Percentiles rank a stretch among this genome's conserved stretches.
These are phyloP conservation scores for Elongisporangium prolatum DNA, from an alignment of 352 stramenopile species.

Conservation along the genomic window DNA sequence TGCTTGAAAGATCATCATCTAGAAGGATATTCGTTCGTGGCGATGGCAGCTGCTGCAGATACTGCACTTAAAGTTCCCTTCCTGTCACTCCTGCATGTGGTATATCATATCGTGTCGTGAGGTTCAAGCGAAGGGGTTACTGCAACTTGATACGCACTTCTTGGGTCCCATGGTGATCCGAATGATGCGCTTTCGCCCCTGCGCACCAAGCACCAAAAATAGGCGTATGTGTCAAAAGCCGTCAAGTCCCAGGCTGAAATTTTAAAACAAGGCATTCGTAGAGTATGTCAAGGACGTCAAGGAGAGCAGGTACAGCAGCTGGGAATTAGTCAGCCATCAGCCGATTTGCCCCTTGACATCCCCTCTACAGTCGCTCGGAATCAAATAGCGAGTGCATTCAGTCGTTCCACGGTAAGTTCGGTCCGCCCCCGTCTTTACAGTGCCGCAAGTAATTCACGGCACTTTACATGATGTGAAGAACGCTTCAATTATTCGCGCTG, in stretches of 20 bases:
- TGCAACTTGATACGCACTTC: no score
- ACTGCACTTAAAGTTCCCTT: conserved; percentile 10
- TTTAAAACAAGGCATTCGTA: background rate
- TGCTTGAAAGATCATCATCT: background rate
- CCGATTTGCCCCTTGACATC: background rate
- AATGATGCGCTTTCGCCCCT: background rate
- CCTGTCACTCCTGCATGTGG: conserved; percentile 15
- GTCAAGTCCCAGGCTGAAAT: background rate
- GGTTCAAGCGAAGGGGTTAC: no score
- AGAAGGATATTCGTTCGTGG: conserved; percentile 72
- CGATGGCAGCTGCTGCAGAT: conserved; percentile 43
- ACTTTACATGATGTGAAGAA: background rate
- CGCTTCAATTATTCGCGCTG: background rate
- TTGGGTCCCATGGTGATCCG: background rate
- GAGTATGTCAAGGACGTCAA: background rate
- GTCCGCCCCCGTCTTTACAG: background rate
- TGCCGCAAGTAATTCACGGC: background rate
- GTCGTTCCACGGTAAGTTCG: background rate
- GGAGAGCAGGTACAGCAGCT: background rate
- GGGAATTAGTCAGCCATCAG: background rate
- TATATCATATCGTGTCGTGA: background rate
- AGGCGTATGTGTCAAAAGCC: background rate
- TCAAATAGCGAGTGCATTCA: background rate
- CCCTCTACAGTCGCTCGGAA: background rate
- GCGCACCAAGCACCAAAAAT: background rate